phyloP scores from a whole-genome alignment of 148 eudicot species.

The Vaccinium darrowii region DNA sequence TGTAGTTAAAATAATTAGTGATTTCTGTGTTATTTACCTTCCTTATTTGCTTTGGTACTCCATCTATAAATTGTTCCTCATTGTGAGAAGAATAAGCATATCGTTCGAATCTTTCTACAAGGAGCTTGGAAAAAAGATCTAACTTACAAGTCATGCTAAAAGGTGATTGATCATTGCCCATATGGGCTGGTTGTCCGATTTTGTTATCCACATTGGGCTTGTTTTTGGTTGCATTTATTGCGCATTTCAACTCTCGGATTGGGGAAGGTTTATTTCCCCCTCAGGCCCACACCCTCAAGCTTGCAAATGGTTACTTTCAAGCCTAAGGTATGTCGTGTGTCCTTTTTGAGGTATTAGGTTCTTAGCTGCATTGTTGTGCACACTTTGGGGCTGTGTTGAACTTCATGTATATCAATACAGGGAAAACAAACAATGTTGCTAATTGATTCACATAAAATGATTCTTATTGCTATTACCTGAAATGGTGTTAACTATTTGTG shows the following conservation, averaged over 20 bases:
- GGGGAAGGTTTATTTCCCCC: neutral
- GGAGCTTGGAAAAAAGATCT: neutral
- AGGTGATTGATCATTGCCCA: neutral
- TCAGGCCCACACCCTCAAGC: neutral
- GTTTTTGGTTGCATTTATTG: neutral
- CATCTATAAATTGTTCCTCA: too few relatives aligned
- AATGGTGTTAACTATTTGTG: neutral
- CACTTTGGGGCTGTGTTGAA: neutral
- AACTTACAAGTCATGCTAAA: neutral
- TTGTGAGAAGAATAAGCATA: too few relatives aligned
- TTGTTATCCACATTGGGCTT: neutral
- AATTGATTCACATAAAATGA: neutral
- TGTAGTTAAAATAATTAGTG: too few relatives aligned
- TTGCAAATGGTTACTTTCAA: neutral
- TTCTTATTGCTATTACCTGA: neutral
- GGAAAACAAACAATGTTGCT: neutral
- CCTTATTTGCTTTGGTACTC: too few relatives aligned
- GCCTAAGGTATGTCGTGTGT: neutral
- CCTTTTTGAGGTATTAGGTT: neutral
- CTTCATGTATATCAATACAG: neutral
- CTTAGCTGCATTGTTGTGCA: neutral
- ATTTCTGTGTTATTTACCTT: too few relatives aligned
- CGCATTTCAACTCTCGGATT: neutral
- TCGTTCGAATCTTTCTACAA: neutral
- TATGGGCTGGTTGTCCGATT: neutral